Base-by-base conservation (phyloP, 768 basidiomycete species). In the Psilocybe azurescens region DNA sequence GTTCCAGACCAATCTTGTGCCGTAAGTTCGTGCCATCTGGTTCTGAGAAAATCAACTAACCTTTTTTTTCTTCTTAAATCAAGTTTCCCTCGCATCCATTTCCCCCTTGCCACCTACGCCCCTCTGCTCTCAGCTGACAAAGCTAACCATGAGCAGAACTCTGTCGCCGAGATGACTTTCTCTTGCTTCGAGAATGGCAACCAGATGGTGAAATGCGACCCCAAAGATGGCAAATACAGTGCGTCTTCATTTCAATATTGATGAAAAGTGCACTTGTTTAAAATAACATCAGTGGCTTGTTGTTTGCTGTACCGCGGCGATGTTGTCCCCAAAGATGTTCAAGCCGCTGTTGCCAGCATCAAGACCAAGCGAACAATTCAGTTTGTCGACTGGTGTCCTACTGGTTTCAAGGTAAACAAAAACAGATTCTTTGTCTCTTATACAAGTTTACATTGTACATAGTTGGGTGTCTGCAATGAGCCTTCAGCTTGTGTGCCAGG, bases 161-260 rank as follows among this genome's bases (percentile, higher is more conserved):
- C 94, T 10, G 96, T 98, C 32, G 88, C 93, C 46, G 96, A 99
- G 73, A 97, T 99, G 95, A 99, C 96, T 65, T 94, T 93, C 81
- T 87, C 95, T 57, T 97, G 95, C 84, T 98, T 99, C 79, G 96
- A 99, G 82, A 83, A 85, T 62, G 94, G 94, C 61, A 95, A 94
- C 77, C 97, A 98, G 79, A 95, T 99, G 95, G 95, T 83, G 60
- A 86, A 85, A 74, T 98, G 97, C 72, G 96, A 98, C 74, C 96
- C 96, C 66, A 91, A 89, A 72, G 93, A 97, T 72, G 96, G 96
- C 74, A 99, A 99, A 89, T 98, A 97, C 81, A 99, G 95, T 92
- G 65, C 50, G 90, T 83, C 24, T 46, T 50, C 52, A 14, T 41
- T 56, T 44, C 24, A 16, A 13, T 46, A 16, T 18, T 13, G 3